A percentile compares a stretch with the other conserved stretches of the same genome.
Conservation (phyloP, 805 yeast species). For the Maudiozyma pseudohumilis region DNA sequence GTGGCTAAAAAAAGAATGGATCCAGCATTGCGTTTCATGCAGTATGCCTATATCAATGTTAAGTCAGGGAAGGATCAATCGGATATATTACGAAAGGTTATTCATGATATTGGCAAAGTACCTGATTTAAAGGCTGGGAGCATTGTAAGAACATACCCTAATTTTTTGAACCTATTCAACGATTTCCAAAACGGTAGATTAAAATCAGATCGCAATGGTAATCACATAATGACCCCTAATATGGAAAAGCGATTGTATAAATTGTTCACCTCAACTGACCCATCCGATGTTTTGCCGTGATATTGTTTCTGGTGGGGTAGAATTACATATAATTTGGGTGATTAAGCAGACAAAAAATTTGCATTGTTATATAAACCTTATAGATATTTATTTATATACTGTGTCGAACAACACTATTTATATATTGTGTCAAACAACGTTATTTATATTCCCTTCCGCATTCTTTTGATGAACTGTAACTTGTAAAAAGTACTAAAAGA, state of each 20-base stretch:
- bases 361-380: no score
- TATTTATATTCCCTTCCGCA: conserved; percentile 5
- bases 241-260: conserved; percentile 40
- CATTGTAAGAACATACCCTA: conserved; percentile 34
- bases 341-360: no score
- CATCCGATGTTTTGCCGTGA: conserved; percentile 31
- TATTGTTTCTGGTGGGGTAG: not conserved
- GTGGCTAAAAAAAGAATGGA: conserved; percentile 46
- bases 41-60: conserved; percentile 47
- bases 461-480: conserved; percentile 28
- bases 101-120: conserved; percentile 50
- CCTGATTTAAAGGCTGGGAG: conserved; percentile 42
- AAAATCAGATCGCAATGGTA: conserved; percentile 35
- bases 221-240: conserved; percentile 39
- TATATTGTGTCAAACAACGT: no score
- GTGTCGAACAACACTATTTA: no score
- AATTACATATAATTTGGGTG: not conserved
- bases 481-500: conserved; percentile 28
- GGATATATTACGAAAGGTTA: conserved; percentile 39
- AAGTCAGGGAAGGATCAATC: conserved; percentile 42
- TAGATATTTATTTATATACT: no score
- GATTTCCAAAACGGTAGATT: conserved; percentile 28
- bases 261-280: conserved; percentile 42
- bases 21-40: conserved; percentile 42
- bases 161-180: conserved; percentile 26